A percentile compares a stretch with the other conserved stretches of the same genome.
Evolutionary conservation across 345 rosid species (phyloP).

Genomic region (Sisymbrium irio): DNA sequence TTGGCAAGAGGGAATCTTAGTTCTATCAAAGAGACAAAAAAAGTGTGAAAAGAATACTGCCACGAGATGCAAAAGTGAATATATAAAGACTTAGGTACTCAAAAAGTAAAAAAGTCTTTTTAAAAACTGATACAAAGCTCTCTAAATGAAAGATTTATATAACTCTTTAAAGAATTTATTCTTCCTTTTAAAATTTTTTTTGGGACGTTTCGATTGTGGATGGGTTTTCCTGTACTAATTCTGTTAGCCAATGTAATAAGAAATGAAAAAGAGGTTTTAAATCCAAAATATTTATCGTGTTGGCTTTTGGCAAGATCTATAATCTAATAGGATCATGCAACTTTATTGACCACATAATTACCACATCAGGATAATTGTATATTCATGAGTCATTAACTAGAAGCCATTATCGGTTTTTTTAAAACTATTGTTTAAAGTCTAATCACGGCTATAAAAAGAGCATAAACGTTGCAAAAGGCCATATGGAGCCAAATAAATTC

Average conservation of each 20-base stretch:
- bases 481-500: constrained; percentile 14
- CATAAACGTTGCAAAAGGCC: constrained; percentile 23
- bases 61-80: background rate
- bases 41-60: constrained; percentile 24
- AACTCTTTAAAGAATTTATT: background rate
- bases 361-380: background rate
- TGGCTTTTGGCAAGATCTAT: constrained; percentile 29
- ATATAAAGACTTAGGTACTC: background rate
- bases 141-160: background rate
- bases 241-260: background rate
- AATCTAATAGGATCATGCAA: constrained; percentile 22
- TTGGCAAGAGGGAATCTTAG: constrained; percentile 49
- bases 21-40: constrained; percentile 37
- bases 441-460: constrained; percentile 20
- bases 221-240: background rate
- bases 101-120: background rate
- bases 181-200: background rate
- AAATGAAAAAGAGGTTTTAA: background rate
- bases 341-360: constrained; percentile 30
- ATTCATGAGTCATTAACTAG: constrained; percentile 17
- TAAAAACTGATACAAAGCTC: background rate
- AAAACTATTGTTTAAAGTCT: constrained; percentile 15
- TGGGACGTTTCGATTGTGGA: background rate
- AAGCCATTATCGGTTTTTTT: background rate
- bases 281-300: background rate